Conservation (phyloP, 1,284 basidiomycete genomes). For the Fomitopsis schrenkii region DNA sequence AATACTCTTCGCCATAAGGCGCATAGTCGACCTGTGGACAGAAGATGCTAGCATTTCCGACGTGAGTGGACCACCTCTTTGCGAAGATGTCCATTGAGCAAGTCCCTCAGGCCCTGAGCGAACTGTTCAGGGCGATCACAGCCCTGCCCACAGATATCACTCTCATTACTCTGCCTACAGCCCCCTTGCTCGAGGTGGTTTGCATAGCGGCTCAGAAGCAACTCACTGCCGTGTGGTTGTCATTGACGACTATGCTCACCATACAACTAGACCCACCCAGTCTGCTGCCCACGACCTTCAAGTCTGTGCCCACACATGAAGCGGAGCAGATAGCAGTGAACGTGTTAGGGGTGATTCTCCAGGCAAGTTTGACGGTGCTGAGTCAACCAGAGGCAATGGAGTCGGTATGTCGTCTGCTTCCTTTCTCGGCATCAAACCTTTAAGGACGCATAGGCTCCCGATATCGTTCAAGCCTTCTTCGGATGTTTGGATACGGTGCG, state of each 20-base stretch:
- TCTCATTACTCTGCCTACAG: constrained; percentile 73
- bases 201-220: constrained; percentile 71
- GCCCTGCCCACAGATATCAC: constrained; percentile 69
- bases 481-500: constrained; percentile 66
- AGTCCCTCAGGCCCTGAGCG: constrained; percentile 59
- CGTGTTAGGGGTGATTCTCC: constrained; percentile 56
- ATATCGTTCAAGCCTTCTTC: constrained; percentile 87
- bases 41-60: constrained; percentile 72
- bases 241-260: constrained; percentile 73
- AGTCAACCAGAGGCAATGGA: constrained; percentile 64
- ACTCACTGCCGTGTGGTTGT: constrained; percentile 80
- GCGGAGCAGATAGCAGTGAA: constrained; percentile 44
- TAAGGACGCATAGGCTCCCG: constrained; percentile 59
- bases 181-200: constrained; percentile 75
- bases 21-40: constrained; percentile 70
- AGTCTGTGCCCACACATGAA: constrained; percentile 36
- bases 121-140: constrained; percentile 79
- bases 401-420: constrained; percentile 41
- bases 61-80: constrained; percentile 41
- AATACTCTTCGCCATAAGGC: constrained; percentile 56
- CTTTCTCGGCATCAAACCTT: not conserved
- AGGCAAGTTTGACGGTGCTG: constrained; percentile 55
- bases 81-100: constrained; percentile 4
- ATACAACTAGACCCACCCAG: constrained; percentile 76
- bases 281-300: constrained; percentile 39